These are phyloP conservation scores for Suillus discolor DNA, from an alignment of 768 basidiomycete species.

Conservation along the genomic window DNA sequence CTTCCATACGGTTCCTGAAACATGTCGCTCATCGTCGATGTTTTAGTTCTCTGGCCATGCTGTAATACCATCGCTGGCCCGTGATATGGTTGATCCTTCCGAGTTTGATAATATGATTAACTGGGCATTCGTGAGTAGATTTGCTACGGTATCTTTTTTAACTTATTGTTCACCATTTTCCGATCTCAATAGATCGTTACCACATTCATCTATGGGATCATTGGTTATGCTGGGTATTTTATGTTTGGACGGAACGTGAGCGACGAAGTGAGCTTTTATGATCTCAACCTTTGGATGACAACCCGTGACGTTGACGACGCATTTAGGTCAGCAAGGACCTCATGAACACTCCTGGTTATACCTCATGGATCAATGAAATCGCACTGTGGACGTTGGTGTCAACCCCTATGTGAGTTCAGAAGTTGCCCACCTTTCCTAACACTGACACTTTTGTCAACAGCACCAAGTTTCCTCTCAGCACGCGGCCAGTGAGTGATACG, in stretches of 20 bases:
- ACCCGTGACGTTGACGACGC: slow-evolving; percentile 4
- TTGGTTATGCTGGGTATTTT: slow-evolving; percentile 84
- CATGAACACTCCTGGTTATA: slow-evolving; percentile 72
- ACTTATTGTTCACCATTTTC: slow-evolving; percentile 2
- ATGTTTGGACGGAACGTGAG: slow-evolving; percentile 87
- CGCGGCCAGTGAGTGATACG: slow-evolving; percentile 62
- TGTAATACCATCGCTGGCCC: slow-evolving; percentile 85
- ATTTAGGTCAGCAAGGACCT: slow-evolving; percentile 81
- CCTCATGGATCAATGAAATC: slow-evolving; percentile 64
- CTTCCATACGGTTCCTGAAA: not conserved
- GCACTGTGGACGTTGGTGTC: slow-evolving; percentile 89
- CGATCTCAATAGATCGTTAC: slow-evolving; percentile 51
- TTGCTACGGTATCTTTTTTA: not conserved
- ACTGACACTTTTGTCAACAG: slow-evolving; percentile 35
- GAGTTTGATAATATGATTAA: slow-evolving; percentile 84
- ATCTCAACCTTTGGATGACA: not conserved
- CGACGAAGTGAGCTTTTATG: slow-evolving; percentile 66
- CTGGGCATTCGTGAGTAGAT: slow-evolving; percentile 73
- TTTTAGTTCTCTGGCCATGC: slow-evolving; percentile 87
- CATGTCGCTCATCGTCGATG: not conserved
- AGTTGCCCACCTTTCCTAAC: not conserved
- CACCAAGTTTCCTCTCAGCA: slow-evolving; percentile 86
- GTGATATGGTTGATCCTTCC: slow-evolving; percentile 85
- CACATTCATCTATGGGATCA: slow-evolving; percentile 60
- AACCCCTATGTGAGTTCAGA: slow-evolving; percentile 60